These are phyloP conservation scores for Dryas alaskensis DNA, from an alignment of 306 rosid genomes.

Conservation along the genomic window DNA sequence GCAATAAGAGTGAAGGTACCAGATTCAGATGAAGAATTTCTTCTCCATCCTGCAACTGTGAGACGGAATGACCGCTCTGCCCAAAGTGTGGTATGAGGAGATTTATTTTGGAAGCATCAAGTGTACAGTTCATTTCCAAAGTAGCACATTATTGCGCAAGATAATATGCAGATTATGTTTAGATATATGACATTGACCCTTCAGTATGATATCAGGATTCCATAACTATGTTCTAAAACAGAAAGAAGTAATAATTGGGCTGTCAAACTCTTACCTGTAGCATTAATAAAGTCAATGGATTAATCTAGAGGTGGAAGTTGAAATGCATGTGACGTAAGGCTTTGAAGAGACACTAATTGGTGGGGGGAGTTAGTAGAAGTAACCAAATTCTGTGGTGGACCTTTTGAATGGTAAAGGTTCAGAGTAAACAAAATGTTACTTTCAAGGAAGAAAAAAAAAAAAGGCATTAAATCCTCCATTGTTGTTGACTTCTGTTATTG, in stretches of 20 bases:
- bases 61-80: slow-evolving; percentile 97
- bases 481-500: slow-evolving; percentile 14
- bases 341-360: slow-evolving; percentile 17
- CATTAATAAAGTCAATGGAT: slow-evolving; percentile 8
- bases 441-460: slow-evolving; percentile 35
- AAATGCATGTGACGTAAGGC: slow-evolving; percentile 11
- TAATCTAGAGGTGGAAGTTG: slow-evolving; percentile 22
- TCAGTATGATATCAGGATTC: neutral
- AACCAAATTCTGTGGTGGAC: slow-evolving; percentile 22
- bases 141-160: neutral
- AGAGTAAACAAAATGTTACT: slow-evolving; percentile 31
- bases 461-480: slow-evolving; percentile 15
- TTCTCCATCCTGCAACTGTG: slow-evolving; percentile 95
- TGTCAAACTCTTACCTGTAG: slow-evolving; percentile 20
- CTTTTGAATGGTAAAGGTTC: slow-evolving; percentile 5
- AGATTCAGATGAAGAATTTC: slow-evolving; percentile 81
- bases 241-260: slow-evolving; percentile 11
- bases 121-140: neutral
- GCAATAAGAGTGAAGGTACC: slow-evolving; percentile 94
- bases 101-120: slow-evolving; percentile 9
- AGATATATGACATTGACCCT: slow-evolving; percentile 8
- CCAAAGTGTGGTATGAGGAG: slow-evolving; percentile 82
- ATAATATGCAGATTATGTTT: neutral
- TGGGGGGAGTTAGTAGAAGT: slow-evolving; percentile 13
- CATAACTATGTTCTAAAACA: slow-evolving; percentile 6